Percentiles rank a stretch among this genome's conserved stretches.
These are phyloP conservation scores for Aspergillus sclerotiicarbonarius DNA, from an alignment of 495 filamentous ascomycete species.

Conservation along the genomic window DNA sequence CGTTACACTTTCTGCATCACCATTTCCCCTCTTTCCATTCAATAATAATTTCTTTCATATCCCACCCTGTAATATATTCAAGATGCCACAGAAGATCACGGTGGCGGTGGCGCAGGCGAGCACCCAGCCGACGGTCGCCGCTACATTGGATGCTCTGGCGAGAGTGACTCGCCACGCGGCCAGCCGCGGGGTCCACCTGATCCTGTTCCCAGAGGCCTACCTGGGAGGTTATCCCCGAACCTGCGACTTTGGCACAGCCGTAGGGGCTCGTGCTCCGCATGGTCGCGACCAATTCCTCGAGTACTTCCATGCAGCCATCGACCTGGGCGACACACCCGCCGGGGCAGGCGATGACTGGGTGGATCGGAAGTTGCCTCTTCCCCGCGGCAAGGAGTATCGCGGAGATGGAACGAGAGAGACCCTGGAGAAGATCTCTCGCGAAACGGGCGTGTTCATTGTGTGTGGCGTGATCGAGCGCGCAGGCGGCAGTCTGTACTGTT, in stretches of 20 bases:
- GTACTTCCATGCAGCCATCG: constrained; percentile 77
- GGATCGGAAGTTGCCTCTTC: constrained; percentile 54
- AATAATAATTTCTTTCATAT: neutral
- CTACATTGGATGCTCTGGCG: constrained; percentile 66
- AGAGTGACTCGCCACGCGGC: constrained; percentile 46
- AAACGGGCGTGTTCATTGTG: constrained; percentile 78
- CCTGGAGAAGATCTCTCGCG: constrained; percentile 68
- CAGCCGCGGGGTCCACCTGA: constrained; percentile 59
- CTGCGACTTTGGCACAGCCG: constrained; percentile 69
- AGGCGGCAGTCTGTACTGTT: constrained; percentile 83
- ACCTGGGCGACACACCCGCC: constrained; percentile 79
- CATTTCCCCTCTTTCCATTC: neutral
- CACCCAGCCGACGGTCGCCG: constrained; percentile 60
- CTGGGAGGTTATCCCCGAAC: constrained; percentile 90
- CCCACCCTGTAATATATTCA: neutral
- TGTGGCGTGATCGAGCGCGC: constrained; percentile 76
- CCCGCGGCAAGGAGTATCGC: constrained; percentile 46
- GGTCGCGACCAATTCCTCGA: constrained; percentile 81
- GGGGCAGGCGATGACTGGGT: constrained; percentile 77
- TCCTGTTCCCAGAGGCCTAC: constrained; percentile 92
- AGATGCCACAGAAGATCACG: constrained; percentile 53
- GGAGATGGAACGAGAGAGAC: constrained; percentile 86
- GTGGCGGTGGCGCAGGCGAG: constrained; percentile 76
- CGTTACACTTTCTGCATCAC: neutral
- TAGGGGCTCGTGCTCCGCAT: constrained; percentile 63